A percentile compares a stretch with the other conserved stretches of the same genome.
Evolutionary conservation across 805 yeast genomes (phyloP).

Genomic region (Ascoidea asiatica): DNA sequence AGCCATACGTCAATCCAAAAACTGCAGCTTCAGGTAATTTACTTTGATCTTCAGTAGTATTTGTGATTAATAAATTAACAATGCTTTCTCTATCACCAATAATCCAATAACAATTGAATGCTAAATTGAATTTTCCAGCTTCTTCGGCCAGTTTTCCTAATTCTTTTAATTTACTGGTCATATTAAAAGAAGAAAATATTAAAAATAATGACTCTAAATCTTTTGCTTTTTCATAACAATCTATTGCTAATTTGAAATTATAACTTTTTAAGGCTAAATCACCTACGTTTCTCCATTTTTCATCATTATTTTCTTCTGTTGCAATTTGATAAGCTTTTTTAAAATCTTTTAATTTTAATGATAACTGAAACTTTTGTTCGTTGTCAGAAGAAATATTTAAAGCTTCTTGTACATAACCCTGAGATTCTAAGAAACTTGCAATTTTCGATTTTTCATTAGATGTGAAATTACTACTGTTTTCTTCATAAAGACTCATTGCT

Average conservation of each 20-base stretch:
- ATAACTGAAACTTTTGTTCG: slow-evolving; percentile 87
- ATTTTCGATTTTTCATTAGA: slow-evolving; percentile 62
- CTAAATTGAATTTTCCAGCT: slow-evolving; percentile 77
- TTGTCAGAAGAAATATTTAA: slow-evolving; percentile 69
- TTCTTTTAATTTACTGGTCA: slow-evolving; percentile 40
- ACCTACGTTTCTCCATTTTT: slow-evolving; percentile 87
- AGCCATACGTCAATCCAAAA: slow-evolving; percentile 60
- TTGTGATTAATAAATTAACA: slow-evolving; percentile 50
- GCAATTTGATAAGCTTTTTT: slow-evolving; percentile 60
- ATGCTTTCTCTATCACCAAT: slow-evolving; percentile 58
- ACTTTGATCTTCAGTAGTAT: slow-evolving; percentile 47
- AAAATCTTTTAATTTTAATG: slow-evolving; percentile 64
- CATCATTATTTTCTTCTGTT: slow-evolving; percentile 34
- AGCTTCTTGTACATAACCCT: slow-evolving; percentile 78
- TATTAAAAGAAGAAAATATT: slow-evolving; percentile 70
- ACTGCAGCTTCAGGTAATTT: slow-evolving; percentile 78
- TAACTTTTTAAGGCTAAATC: slow-evolving; percentile 71
- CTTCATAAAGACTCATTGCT: slow-evolving; percentile 44
- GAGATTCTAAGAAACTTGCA: slow-evolving; percentile 87
- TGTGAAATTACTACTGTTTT: slow-evolving; percentile 31
- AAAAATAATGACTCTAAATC: slow-evolving; percentile 76
- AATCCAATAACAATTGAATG: slow-evolving; percentile 86
- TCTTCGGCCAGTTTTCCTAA: slow-evolving; percentile 56
- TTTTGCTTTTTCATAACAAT: slow-evolving; percentile 63
- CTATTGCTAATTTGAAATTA: slow-evolving; percentile 70